phyloP scores from a whole-genome alignment of 2,329 filamentous ascomycete species.

The Mycosphaerella sp. region DNA sequence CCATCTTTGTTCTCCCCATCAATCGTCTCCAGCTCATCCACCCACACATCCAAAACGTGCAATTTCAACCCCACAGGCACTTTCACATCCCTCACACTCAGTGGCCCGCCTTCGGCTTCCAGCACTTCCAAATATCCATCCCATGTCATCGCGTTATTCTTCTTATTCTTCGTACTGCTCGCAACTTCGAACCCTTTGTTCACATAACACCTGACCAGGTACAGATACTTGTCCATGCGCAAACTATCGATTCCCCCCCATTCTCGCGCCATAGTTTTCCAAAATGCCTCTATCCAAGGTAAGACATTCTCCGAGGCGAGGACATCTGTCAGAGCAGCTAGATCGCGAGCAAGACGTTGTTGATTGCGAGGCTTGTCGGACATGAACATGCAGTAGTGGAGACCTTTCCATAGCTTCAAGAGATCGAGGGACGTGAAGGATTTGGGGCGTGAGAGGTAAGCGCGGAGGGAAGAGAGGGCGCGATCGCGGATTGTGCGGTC shows the following conservation, averaged over 20 bases:
- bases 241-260: constrained; percentile 48
- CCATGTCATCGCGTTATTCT: constrained; percentile 26
- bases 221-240: constrained; percentile 83
- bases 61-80: constrained; percentile 79
- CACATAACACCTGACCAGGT: constrained; percentile 73
- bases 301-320: constrained; percentile 41
- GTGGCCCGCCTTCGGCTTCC: constrained; percentile 36
- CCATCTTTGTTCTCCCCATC: constrained; percentile 40
- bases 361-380: constrained; percentile 83
- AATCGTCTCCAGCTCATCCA: constrained; percentile 77
- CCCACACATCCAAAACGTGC: constrained; percentile 84
- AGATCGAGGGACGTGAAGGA: constrained; percentile 63
- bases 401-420: constrained; percentile 87
- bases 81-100: constrained; percentile 46
- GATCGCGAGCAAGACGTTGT: constrained; percentile 71
- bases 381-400: constrained; percentile 89
- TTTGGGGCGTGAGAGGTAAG: constrained; percentile 63
- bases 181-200: constrained; percentile 58
- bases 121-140: constrained; percentile 43
- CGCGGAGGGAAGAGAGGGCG: constrained; percentile 66
- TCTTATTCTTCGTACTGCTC: constrained; percentile 34
- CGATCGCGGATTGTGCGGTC: constrained; percentile 28
- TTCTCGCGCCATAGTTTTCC: constrained; percentile 47
- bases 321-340: constrained; percentile 62
- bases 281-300: constrained; percentile 46